Evolutionary conservation across 169 alveolate species (phyloP), one percentile per base, ranked within the genome.

Genomic region (Toxoplasma gondii): DNA sequence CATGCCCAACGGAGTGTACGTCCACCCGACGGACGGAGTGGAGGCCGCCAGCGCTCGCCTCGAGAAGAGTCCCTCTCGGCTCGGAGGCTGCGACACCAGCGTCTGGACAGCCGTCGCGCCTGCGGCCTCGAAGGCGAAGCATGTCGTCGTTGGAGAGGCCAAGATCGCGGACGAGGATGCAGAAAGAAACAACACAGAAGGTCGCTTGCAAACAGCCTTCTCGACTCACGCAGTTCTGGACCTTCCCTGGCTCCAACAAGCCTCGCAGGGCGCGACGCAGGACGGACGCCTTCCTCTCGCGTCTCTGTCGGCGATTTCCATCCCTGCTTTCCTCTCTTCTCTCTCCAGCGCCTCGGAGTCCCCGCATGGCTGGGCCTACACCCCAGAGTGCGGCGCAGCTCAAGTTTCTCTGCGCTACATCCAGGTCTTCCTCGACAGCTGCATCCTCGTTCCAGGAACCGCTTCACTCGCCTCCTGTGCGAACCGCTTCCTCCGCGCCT

Each of bases 1-100:
- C 84, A 74, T 74, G 84, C 84, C 84, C 84, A 36, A 36, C 44
- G 43, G 43, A 44, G 27, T 74, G 45, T 74, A 74, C 84, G 84
- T 74, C 17, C 84, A 74, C 84, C 84, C 84, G 43, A 36, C 41
- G 31, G 81, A 24, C 81, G 70, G n/a, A 16, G 24, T 16, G n/a
- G 24, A 58, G 24, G 34, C 31, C 81, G 38, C 12, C 9, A 17
- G 41, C 27, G 0, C 27, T n/a, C 27, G 84, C 84, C 27, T 2
- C 44, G 45, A 4, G 27, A 24, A 36, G 45, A n/a, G 44, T n/a
- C 45, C 84, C 9, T 9, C 49, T 36, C 31, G 43, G 43, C 2
- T 49, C 58, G 58, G 84, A 44, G 2, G 19, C 9, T 9, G n/a
- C n/a, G n/a, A n/a, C 49, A n/a, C 49, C 39, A 74, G 84, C 19